phyloP scores from a whole-genome alignment of 1,284 basidiomycete species.

The Microbotryum silenes-acaulis region DNA sequence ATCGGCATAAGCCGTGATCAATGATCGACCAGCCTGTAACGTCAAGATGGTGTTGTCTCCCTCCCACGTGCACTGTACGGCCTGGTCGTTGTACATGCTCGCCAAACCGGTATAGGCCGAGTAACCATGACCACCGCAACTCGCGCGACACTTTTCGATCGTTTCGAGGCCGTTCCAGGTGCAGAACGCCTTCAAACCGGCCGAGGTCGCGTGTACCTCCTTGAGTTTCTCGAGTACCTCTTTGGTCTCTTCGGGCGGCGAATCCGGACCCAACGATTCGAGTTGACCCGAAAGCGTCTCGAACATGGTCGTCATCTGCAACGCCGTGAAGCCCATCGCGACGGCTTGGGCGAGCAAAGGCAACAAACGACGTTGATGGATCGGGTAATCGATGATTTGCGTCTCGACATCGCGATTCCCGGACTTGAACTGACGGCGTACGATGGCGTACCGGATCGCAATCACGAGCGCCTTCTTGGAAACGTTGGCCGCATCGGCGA shows the following conservation, averaged over 20 bases:
- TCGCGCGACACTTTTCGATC: slow-evolving; percentile 50
- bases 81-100: slow-evolving; percentile 50
- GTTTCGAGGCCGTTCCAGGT: slow-evolving; percentile 52
- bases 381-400: slow-evolving; percentile 53
- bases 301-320: slow-evolving; percentile 39
- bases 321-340: slow-evolving; percentile 50
- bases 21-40: slow-evolving; percentile 49
- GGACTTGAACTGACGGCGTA: slow-evolving; percentile 49
- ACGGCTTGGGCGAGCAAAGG: slow-evolving; percentile 51
- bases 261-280: slow-evolving; percentile 47
- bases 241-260: slow-evolving; percentile 39
- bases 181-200: slow-evolving; percentile 54
- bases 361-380: slow-evolving; percentile 53
- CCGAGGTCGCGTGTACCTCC: slow-evolving; percentile 52
- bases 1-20: slow-evolving; percentile 47
- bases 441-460: slow-evolving; percentile 50
- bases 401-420: slow-evolving; percentile 47
- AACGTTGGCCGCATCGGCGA: slow-evolving; percentile 48
- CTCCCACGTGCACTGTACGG: slow-evolving; percentile 52
- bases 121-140: slow-evolving; percentile 53
- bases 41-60: slow-evolving; percentile 51
- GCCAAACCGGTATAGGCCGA: slow-evolving; percentile 51
- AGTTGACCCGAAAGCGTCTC: slow-evolving; percentile 46
- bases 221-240: slow-evolving; percentile 48
- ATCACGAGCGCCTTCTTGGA: slow-evolving; percentile 53